These are phyloP conservation scores for Penicillium chermesinum DNA, from an alignment of 495 filamentous ascomycete species.

Conservation along the genomic window DNA sequence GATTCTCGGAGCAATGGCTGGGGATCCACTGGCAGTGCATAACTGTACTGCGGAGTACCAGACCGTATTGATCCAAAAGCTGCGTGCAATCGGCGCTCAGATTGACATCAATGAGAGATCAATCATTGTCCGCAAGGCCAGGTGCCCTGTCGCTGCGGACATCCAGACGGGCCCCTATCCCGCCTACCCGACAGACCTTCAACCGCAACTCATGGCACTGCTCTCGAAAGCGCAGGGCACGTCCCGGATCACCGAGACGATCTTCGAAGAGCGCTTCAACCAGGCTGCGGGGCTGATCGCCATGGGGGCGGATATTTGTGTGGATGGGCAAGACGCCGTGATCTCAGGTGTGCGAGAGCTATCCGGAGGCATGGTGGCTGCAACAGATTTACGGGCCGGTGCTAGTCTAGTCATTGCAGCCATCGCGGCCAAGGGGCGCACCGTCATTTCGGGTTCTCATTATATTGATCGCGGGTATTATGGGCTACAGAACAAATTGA, in stretches of 20 bases:
- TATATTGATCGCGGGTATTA: not conserved
- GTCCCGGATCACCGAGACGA: not conserved
- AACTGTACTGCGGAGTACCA: not conserved
- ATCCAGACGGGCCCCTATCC: conserved; percentile 1
- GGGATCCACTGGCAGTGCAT: not conserved
- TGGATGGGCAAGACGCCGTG: not conserved
- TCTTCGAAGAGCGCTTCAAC: not conserved
- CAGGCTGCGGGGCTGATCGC: not conserved
- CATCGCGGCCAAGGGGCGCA: not conserved
- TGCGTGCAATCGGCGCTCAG: not conserved
- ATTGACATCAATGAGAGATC: not conserved
- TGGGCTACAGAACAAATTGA: not conserved
- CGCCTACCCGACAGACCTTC: not conserved
- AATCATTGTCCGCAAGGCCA: not conserved
- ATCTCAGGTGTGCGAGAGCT: not conserved
- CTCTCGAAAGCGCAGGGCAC: not conserved
- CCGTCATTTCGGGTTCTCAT: not conserved
- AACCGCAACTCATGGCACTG: not conserved
- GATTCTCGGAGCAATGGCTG: not conserved
- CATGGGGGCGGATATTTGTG: not conserved
- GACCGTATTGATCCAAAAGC: not conserved
- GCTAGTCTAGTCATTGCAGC: not conserved
- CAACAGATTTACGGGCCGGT: not conserved
- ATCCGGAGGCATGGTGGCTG: not conserved
- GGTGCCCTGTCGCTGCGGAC: not conserved